Evolutionary conservation across 1,139 yeast genomes (phyloP).

Genomic region (Arxiozyma slooffiae): DNA sequence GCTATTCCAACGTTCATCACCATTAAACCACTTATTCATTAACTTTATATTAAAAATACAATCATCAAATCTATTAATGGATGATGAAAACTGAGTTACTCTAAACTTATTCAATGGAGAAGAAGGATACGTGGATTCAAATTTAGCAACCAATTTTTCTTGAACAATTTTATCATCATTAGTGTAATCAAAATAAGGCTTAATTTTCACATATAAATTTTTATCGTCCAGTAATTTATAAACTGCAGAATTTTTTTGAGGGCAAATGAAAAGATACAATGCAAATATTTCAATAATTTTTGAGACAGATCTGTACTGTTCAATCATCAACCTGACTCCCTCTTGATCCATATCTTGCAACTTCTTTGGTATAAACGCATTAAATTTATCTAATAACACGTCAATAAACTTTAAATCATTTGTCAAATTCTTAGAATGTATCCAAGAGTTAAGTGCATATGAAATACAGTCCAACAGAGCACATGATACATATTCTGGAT

Average conservation of each 20-base stretch:
- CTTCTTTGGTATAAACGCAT: constrained; percentile 15
- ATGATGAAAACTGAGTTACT: constrained; percentile 38
- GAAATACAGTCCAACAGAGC: constrained; percentile 59
- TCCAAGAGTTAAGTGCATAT: constrained; percentile 60
- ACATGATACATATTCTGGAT: constrained; percentile 45
- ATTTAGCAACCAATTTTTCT: constrained; percentile 36
- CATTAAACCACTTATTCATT: constrained; percentile 50
- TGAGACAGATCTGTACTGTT: constrained; percentile 50
- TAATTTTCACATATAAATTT: constrained; percentile 32
- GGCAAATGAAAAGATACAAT: constrained; percentile 54
- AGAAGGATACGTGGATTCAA: constrained; percentile 42
- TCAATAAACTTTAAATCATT: constrained; percentile 45
- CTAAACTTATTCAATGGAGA: constrained; percentile 45
- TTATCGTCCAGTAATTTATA: constrained; percentile 36
- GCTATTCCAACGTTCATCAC: constrained; percentile 42
- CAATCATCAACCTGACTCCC: constrained; percentile 31
- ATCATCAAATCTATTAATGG: constrained; percentile 43
- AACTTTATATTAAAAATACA: constrained; percentile 52
- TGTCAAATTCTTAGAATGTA: constrained; percentile 44
- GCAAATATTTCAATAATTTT: constrained; percentile 70
- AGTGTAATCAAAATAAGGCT: constrained; percentile 31
- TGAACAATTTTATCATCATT: constrained; percentile 42
- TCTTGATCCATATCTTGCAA: background rate
- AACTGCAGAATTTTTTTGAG: constrained; percentile 38
- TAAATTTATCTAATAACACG: constrained; percentile 38